These are phyloP conservation scores for Naganishia onofrii DNA, from an alignment of 768 basidiomycete genomes.

Conservation along the genomic window DNA sequence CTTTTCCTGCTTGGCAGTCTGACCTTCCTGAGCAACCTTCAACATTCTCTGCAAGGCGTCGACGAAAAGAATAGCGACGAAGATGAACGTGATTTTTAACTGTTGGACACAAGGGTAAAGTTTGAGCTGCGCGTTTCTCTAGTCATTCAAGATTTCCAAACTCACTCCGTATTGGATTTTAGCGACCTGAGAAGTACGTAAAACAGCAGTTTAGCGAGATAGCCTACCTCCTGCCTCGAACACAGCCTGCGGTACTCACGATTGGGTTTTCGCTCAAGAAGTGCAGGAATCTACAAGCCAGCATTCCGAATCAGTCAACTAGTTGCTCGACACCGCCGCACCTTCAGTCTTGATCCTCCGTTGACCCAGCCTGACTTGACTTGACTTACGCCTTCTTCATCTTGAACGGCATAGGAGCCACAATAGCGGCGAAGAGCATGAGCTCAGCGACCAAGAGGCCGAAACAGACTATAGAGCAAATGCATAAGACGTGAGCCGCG, in stretches of 20 bases:
- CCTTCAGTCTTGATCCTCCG: too few relatives aligned
- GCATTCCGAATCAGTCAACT: too few relatives aligned
- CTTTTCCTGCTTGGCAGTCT: constrained; percentile 60
- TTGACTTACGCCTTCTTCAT: constrained; percentile 55
- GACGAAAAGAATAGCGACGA: constrained; percentile 79
- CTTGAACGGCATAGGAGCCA: constrained; percentile 71
- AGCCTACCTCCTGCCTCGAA: too few relatives aligned
- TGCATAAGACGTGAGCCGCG: neutral
- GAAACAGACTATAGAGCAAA: constrained; percentile 61
- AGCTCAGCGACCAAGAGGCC: constrained; percentile 67
- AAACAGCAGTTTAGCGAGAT: neutral
- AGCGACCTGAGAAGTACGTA: constrained; percentile 58
- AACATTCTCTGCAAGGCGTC: constrained; percentile 94
- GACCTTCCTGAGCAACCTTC: constrained; percentile 55
- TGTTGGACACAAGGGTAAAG: constrained; percentile 18
- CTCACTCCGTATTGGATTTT: constrained; percentile 74
- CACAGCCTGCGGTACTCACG: constrained; percentile 60
- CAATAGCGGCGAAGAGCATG: constrained; percentile 46
- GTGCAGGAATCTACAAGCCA: constrained; percentile 44
- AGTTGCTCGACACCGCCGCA: too few relatives aligned
- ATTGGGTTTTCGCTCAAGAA: constrained; percentile 60
- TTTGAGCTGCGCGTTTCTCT: neutral
- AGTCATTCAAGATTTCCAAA: neutral
- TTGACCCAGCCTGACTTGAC: too few relatives aligned
- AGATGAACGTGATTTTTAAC: constrained; percentile 92